Percentiles rank a stretch among this genome's conserved stretches.
Evolutionary conservation across 1,139 yeast genomes (phyloP).

Genomic region (Scheffersomyces quercinus): DNA sequence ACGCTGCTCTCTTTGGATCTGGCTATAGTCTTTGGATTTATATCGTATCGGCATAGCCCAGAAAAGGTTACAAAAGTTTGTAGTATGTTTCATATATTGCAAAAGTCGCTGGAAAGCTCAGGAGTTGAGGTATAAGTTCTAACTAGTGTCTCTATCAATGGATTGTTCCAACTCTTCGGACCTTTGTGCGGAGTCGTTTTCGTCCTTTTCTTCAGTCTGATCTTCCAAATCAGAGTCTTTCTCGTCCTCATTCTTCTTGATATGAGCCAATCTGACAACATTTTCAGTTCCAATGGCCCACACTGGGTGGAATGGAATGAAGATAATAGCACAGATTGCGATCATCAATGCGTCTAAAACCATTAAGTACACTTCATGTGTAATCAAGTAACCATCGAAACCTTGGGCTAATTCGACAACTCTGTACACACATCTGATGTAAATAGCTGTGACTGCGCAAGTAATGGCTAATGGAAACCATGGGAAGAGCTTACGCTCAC

Average conservation of each 20-base stretch:
- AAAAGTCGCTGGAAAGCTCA: too few relatives aligned
- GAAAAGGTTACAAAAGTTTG: too few relatives aligned
- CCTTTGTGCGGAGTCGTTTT: too few relatives aligned
- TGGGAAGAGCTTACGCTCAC: slow-evolving; percentile 41
- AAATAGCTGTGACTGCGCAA: slow-evolving; percentile 57
- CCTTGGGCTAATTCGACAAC: slow-evolving; percentile 80
- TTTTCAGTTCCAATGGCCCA: slow-evolving; percentile 49
- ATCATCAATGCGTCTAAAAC: slow-evolving; percentile 79
- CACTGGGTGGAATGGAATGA: slow-evolving; percentile 68
- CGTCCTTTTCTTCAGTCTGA: slow-evolving; percentile 1
- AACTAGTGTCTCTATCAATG: too few relatives aligned
- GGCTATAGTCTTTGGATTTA: too few relatives aligned
- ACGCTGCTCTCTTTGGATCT: too few relatives aligned
- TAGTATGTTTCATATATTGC: too few relatives aligned
- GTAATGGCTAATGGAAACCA: slow-evolving; percentile 56
- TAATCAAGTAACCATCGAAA: slow-evolving; percentile 68
- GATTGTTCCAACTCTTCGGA: too few relatives aligned
- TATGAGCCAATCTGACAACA: slow-evolving; percentile 35
- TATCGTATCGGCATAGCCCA: too few relatives aligned
- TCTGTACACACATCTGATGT: slow-evolving; percentile 77
- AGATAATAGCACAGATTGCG: slow-evolving; percentile 40
- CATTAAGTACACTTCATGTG: slow-evolving; percentile 72
- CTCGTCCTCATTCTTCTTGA: slow-evolving; percentile 33
- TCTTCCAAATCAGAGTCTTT: slow-evolving; percentile 7
- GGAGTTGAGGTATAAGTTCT: too few relatives aligned